Conservation (phyloP, 805 yeast species). For the Yarrowia sp. region DNA sequence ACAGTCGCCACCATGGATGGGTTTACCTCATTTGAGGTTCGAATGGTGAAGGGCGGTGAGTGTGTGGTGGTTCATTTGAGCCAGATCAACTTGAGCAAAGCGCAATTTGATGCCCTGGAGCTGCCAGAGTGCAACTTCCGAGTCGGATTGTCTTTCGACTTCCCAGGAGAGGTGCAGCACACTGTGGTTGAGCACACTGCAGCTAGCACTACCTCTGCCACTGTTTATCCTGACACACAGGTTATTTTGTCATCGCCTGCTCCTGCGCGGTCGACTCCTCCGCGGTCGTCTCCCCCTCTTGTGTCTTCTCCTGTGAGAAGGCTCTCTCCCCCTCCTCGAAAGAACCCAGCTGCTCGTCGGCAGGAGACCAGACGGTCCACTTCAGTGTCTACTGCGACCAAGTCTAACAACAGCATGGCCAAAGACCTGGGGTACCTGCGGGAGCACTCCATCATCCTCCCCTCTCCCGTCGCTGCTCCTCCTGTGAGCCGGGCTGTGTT, state of each 20-base stretch:
- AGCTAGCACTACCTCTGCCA: neutral
- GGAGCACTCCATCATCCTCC: neutral
- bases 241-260: neutral
- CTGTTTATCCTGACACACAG: neutral
- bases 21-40: neutral
- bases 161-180: neutral
- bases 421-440: neutral
- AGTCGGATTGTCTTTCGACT: neutral
- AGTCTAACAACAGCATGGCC: neutral
- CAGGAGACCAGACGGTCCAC: neutral
- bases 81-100: neutral
- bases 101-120: neutral
- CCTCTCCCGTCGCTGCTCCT: neutral
- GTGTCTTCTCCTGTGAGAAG: neutral
- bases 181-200: neutral
- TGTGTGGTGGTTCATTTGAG: neutral
- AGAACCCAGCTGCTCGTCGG: neutral
- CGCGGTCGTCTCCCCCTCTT: neutral
- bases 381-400: neutral
- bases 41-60: neutral
- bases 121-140: neutral
- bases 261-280: neutral
- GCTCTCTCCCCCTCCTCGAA: neutral
- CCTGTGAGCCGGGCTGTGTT: neutral
- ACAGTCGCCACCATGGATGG: slow-evolving; percentile 8